A percentile compares a stretch with the other conserved stretches of the same genome.
These are phyloP conservation scores for Amanita thiersii DNA, from an alignment of 768 basidiomycete genomes.

Conservation along the genomic window DNA sequence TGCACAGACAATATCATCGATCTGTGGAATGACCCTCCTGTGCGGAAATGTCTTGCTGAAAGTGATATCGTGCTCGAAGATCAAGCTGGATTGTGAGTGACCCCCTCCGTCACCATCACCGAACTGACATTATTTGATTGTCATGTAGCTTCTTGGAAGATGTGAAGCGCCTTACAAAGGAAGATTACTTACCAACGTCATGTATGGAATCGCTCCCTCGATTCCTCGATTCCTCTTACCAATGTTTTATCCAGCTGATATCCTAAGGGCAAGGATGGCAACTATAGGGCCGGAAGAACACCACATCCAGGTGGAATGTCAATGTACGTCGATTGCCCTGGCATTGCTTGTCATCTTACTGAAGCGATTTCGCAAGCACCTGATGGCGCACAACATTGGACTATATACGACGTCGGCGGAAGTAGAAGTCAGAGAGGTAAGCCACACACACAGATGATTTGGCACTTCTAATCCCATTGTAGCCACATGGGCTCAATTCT, in stretches of 20 bases:
- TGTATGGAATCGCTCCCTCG: constrained; percentile 23
- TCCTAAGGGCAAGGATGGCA: constrained; percentile 54
- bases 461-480: too few species aligned
- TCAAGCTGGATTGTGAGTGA: constrained; percentile 54
- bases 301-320: constrained; percentile 39
- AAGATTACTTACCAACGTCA: constrained; percentile 43
- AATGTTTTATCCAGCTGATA: constrained; percentile 38
- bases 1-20: constrained; percentile 44
- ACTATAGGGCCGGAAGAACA: constrained; percentile 64
- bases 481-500: constrained; percentile 66
- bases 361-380: constrained; percentile 11
- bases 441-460: constrained; percentile 10
- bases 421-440: constrained; percentile 47
- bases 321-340: constrained; percentile 13
- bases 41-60: constrained; percentile 32
- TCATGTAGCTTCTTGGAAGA: constrained; percentile 48
- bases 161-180: constrained; percentile 39
- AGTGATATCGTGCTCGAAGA: constrained; percentile 43
- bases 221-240: neutral
- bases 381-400: constrained; percentile 40
- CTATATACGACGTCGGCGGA: constrained; percentile 64
- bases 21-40: constrained; percentile 41
- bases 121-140: neutral
- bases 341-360: neutral
- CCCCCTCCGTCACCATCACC: constrained; percentile 3